phyloP scores from a whole-genome alignment of 1,284 basidiomycete species.

The Ganoderma sp. region DNA sequence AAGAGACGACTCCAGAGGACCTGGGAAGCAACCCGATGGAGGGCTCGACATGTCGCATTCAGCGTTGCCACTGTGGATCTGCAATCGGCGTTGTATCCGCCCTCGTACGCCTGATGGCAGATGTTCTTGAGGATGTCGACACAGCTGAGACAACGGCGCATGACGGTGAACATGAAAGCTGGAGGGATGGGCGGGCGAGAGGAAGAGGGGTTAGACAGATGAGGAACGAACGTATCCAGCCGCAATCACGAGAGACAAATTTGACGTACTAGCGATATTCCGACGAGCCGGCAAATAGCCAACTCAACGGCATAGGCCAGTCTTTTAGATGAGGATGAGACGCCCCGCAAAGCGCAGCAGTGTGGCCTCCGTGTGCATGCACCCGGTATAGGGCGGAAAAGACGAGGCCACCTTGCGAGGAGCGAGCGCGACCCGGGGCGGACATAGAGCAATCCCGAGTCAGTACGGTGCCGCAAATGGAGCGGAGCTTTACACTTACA shows the following conservation, averaged over 20 bases:
- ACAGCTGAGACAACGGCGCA: conserved; percentile 18
- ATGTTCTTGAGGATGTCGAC: conserved; percentile 26
- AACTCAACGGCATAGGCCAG: background rate
- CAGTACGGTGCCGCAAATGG: conserved; percentile 15
- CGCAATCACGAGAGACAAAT: background rate
- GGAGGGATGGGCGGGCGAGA: background rate
- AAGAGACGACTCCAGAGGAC: conserved; percentile 31
- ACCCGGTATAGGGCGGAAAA: conserved; percentile 6
- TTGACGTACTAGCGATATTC: conserved; percentile 8
- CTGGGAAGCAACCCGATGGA: conserved; percentile 24
- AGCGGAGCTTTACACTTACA: conserved; percentile 18
- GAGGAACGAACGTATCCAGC: background rate
- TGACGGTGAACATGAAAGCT: conserved; percentile 13
- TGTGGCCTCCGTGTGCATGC: conserved; percentile 8
- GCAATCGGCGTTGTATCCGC: conserved; percentile 28
- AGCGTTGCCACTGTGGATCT: conserved; percentile 25
- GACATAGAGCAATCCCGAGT: conserved; percentile 3
- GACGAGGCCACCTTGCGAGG: conserved; percentile 15
- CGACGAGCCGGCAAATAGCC: conserved; percentile 9
- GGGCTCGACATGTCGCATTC: conserved; percentile 21
- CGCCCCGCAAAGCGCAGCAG: conserved; percentile 20
- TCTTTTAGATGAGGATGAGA: conserved; percentile 17
- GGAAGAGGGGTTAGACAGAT: conserved; percentile 1
- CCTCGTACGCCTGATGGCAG: conserved; percentile 30
- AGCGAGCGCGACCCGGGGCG: conserved; percentile 11